Evolutionary conservation across 305 asterid genomes (phyloP).

Genomic region (Ajuga reptans): DNA sequence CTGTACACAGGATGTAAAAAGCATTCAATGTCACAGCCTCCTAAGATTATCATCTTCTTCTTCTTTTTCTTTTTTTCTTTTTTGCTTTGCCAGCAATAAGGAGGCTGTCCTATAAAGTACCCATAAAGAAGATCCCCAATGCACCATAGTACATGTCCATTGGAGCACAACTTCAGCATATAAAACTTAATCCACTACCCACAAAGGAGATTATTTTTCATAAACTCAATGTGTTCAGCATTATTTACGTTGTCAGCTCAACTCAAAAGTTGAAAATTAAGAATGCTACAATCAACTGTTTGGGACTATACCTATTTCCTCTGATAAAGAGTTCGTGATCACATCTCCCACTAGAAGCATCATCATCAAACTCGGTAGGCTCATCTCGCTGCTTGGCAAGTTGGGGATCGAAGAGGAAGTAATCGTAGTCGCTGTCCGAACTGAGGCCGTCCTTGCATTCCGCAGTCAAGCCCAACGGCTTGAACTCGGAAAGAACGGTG

Average conservation of each 20-base stretch:
- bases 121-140: neutral
- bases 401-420: slow-evolving; percentile 58
- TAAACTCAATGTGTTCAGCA: too few relatives aligned
- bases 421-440: slow-evolving; percentile 39
- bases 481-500: slow-evolving; percentile 52
- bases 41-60: neutral
- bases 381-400: slow-evolving; percentile 46
- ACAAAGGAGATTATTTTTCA: neutral
- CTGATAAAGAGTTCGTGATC: slow-evolving; percentile 69
- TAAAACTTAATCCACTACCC: too few relatives aligned
- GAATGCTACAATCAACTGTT: neutral
- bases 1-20: too few relatives aligned
- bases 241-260: too few relatives aligned
- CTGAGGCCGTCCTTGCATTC: slow-evolving; percentile 61
- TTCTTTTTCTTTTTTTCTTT: neutral
- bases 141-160: neutral
- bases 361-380: slow-evolving; percentile 30
- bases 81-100: neutral
- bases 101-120: neutral
- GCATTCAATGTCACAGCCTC: neutral
- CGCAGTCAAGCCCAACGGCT: slow-evolving; percentile 61
- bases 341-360: slow-evolving; percentile 39
- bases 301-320: slow-evolving; percentile 56
- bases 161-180: neutral
- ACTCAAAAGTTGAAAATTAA: neutral